Evolutionary conservation across 192 early-diverging fungal genomes (phyloP).

Genomic region (Coemansia sp.): DNA sequence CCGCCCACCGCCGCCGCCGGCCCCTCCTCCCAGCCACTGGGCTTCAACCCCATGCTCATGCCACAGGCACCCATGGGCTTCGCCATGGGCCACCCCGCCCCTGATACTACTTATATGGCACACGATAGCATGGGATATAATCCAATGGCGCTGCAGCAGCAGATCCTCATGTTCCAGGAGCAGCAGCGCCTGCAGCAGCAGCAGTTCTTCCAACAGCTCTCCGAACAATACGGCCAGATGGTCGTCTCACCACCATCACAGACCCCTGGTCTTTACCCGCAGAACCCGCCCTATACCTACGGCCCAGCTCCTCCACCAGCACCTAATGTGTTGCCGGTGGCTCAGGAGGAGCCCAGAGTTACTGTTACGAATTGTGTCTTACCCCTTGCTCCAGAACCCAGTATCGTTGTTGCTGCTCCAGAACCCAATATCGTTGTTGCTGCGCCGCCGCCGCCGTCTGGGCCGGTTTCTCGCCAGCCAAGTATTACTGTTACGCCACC

Average conservation of each 20-base stretch:
- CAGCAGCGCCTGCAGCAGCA: constrained; percentile 49
- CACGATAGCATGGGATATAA: neutral
- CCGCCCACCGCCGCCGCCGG: neutral
- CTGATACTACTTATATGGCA: neutral
- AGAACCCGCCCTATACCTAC: neutral
- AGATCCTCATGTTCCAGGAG: constrained; percentile 45
- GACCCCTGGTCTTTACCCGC: neutral
- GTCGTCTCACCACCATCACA: neutral
- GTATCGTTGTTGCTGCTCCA: no score
- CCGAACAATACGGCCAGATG: constrained; percentile 37
- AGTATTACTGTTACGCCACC: no score
- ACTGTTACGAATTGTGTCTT: no score
- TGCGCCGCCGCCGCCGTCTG: no score
- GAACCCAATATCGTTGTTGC: no score
- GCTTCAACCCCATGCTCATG: constrained; percentile 13
- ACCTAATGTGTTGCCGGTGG: neutral
- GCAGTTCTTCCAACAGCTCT: constrained; percentile 39
- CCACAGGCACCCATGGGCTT: neutral
- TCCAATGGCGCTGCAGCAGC: constrained; percentile 26
- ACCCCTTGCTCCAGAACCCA: no score
- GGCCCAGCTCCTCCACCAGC: neutral
- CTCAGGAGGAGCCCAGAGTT: neutral
- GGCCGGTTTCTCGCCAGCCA: no score
- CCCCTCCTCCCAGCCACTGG: neutral
- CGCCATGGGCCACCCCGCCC: neutral